Evolutionary conservation across 2,329 filamentous ascomycete genomes (phyloP), one percentile per base, ranked within the genome.

Genomic region (Ophiosphaerella narmari): DNA sequence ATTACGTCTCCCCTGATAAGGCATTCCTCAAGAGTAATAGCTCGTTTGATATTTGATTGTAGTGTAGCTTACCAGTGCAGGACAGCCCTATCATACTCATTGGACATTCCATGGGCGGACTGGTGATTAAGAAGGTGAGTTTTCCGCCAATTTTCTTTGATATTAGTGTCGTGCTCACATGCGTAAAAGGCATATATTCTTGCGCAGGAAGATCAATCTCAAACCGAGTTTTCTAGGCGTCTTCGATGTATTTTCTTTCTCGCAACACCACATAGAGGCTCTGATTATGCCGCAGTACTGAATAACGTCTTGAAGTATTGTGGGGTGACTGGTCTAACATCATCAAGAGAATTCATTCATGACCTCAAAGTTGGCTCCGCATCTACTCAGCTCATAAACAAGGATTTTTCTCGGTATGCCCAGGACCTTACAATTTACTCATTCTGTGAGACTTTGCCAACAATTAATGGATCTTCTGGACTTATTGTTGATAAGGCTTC

Each of bases 221-320:
- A 16, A 18, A 7, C 7, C 4, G 41, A 38, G 9, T 33, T 50
- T 5, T 33, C 47, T 6, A 14, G 14, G 11, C 39, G 47, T 5
- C 21, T 50, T 9, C 32, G 16, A 14, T 38, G 34, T 23, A 33
- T 50, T 11, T 23, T 43, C 36, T 50, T 50, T 23, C 34, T 50
- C 13, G 47, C 47, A 34, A 50, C 47, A 29, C 47, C 47, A 7
- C 47, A 50, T 32, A 40, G 47, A 24, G 47, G 47, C 9, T 32
- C 47, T n/a, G 41, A 40, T 18, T 34, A 29, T 8, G 34, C 47
- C 7, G 18, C 39, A 18, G 23, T 50, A 16, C 34, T 50, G 14
- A 46, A 39, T 14, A 36, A 36, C 12, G 14, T 46, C 8, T 33
- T 33, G 5, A 42, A 42, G 13, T 42, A 33, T 33, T 42, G 11